Evolutionary conservation across 208 protist species (phyloP), one percentile per base, ranked within the genome.

Genomic region (Strigomonas galati): DNA sequence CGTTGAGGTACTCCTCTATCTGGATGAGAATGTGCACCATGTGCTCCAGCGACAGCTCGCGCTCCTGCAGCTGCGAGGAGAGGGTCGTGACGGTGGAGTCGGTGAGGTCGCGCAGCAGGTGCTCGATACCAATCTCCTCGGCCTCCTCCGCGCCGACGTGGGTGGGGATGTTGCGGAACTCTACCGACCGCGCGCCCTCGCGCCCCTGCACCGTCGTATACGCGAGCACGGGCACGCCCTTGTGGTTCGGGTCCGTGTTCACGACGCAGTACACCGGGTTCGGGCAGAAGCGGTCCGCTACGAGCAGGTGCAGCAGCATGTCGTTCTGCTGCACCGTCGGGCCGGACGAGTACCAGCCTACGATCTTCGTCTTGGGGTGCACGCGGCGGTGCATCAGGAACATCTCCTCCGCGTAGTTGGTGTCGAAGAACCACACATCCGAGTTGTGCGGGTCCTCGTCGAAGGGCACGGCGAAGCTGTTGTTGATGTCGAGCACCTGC

Each of bases 81-180:
- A 99, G 79, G 30, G 93, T 98, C 26, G 91, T 92, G 66, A 99
- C 94, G 31, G 97, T 98, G 19, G 95, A 96, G 72, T 98, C 96
- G 30, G 98, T 98, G 51, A 99, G 87, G 79, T 99, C 98, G 31
- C 99, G 91, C 40, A 99, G 84, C 37, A 99, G 88, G 81, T 99
- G 98, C 78, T 99, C 99, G 23, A 99, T 98, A 64, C 99, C 99
- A 57, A 99, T 98, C 75, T 99, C 98, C 83, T 99, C 99, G 43
- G 98, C 98, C 78, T 99, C 97, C 55, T 98, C 79, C 26, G 98
- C 97, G 21, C 97, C 97, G 17, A 99, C 97, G 67, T 91, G 85
- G 23, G 93, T 96, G 1, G 87, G 80, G 43, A 96, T 90, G 76
- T 97, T 93, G 67, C 85, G 86, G 72, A 96, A 97, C 74, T 94